Evolutionary conservation across 2,329 filamentous ascomycete species (phyloP).

Genomic region (Pyrenophora teres): DNA sequence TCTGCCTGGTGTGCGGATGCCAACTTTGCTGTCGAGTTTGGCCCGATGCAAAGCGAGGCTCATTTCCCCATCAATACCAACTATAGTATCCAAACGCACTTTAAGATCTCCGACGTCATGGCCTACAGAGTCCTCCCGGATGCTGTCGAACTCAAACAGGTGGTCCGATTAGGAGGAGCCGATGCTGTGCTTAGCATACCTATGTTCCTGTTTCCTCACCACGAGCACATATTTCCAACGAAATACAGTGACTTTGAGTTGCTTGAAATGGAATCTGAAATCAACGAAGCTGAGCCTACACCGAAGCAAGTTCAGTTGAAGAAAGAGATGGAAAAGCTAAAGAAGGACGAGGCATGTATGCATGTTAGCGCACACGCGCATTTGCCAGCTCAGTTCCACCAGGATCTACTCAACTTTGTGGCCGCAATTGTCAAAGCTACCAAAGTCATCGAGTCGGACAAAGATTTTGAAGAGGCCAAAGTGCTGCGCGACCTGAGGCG

Average conservation of each 20-base stretch:
- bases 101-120: slow-evolving; percentile 56
- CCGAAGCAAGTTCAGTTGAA: slow-evolving; percentile 51
- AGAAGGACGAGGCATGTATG: slow-evolving; percentile 57
- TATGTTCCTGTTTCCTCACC: slow-evolving; percentile 58
- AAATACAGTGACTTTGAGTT: slow-evolving; percentile 44
- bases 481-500: slow-evolving; percentile 35
- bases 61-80: slow-evolving; percentile 56
- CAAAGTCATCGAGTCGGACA: slow-evolving; percentile 61
- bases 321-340: slow-evolving; percentile 47
- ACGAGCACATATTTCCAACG: slow-evolving; percentile 58
- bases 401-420: slow-evolving; percentile 59
- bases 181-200: slow-evolving; percentile 57
- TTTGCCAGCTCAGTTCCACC: slow-evolving; percentile 57
- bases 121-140: slow-evolving; percentile 55
- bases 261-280: slow-evolving; percentile 43
- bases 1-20: slow-evolving; percentile 58
- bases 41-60: slow-evolving; percentile 52
- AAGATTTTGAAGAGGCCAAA: slow-evolving; percentile 48
- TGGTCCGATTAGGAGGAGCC: slow-evolving; percentile 57
- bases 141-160: slow-evolving; percentile 52
- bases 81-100: slow-evolving; percentile 55
- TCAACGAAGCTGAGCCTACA: slow-evolving; percentile 51
- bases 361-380: slow-evolving; percentile 55
- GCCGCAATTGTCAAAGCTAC: slow-evolving; percentile 61
- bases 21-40: slow-evolving; percentile 58